Conservation (phyloP, 345 rosid genomes). For the Psidium friedrichsthalianum region DNA sequence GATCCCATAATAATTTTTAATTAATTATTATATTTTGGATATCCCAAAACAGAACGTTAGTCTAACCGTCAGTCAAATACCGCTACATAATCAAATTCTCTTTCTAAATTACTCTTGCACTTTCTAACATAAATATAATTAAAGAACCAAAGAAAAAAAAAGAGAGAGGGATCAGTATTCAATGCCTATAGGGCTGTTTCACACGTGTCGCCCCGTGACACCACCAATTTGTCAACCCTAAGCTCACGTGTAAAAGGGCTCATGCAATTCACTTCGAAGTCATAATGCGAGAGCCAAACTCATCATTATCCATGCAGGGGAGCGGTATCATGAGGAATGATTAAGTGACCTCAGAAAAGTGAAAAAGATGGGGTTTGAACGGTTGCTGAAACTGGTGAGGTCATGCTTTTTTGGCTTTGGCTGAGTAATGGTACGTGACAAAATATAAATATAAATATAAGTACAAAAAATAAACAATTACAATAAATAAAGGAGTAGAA, state of each 20-base stretch:
- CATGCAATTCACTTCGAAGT: conserved; percentile 3
- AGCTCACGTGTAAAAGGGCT: conserved; percentile 8
- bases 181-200: neutral
- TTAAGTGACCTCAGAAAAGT: conserved; percentile 5
- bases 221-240: neutral
- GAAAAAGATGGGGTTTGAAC: neutral
- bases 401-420: neutral
- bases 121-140: too few species aligned
- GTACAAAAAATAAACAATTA: neutral
- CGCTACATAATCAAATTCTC: too few species aligned
- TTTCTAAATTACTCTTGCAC: too few species aligned
- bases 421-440: neutral
- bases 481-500: neutral
- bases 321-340: conserved; percentile 11
- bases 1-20: too few species aligned
- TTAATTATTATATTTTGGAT: too few species aligned
- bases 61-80: too few species aligned
- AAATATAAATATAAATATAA: too few species aligned
- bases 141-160: too few species aligned
- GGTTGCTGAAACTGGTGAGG: neutral
- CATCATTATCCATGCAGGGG: conserved; percentile 21
- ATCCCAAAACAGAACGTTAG: too few species aligned
- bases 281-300: neutral
- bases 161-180: too few species aligned
- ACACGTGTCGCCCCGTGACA: conserved; percentile 1